Base-by-base conservation (phyloP, 441 rosid species). In the Gossypium gossypioides region DNA sequence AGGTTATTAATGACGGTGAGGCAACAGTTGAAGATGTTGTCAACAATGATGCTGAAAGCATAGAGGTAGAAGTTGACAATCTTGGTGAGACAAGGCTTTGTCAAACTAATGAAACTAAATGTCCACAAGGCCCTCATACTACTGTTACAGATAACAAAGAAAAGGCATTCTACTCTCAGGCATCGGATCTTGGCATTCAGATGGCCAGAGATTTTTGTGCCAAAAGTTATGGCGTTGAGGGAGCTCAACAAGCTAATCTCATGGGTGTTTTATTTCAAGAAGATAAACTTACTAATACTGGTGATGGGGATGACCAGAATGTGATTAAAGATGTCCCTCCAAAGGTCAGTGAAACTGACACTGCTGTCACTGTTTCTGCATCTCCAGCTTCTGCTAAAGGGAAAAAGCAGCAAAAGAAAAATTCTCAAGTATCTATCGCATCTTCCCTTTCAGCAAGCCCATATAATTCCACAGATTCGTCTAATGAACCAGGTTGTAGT, bases 111-210 rank as follows among this genome's bases (percentile, higher is more conserved):
- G 85, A 79, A 61, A 68, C 64, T 61, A 77, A 62, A 61, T 68
- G 34, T 72, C 76, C 74, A 50, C 69, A 73, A 71, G 85, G 78
- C 62, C 72, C 78, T 16, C 72, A 46, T 64, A 44, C 50, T 56
- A 10, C 75, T 57, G 60, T 78, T 57, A 58, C 75, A 19, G 85
- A 85, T 70, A 81, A 81, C 73, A 85, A 76, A 71, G 88, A 85
- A 68, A 81, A 81, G 68, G 77, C 86, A 13, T 83, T 82, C 60
- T 82, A 79, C 58, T 83, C 86, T 59, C 88, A 85, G 79, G 86
- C 88, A 19, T 83, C 86, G 0, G 81, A 80, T 81, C 82, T 85
- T 52, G 72, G 88, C 84, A 79, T 85, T 73, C 84, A 79, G 78
- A 77, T 83, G 84, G 82, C 79, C 8, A 81, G 81, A 75, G 88